Conservation (phyloP, 768 basidiomycete genomes). For the Lactifluus subvellereus region DNA sequence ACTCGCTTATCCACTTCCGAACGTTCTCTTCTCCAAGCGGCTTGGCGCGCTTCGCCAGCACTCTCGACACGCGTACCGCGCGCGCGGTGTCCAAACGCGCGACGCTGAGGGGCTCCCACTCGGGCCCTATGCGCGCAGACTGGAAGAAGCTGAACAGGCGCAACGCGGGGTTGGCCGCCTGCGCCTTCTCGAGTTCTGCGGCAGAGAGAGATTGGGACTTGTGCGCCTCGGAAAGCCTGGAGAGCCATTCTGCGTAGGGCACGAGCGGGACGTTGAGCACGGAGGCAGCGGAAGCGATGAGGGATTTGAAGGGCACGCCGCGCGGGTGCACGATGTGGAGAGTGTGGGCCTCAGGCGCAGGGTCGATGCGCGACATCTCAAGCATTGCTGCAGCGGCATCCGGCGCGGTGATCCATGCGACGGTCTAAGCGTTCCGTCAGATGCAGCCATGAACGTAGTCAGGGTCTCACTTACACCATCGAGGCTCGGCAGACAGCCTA, state of each 20-base stretch:
- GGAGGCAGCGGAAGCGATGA: conserved; percentile 23
- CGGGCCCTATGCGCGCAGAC: conserved; percentile 14
- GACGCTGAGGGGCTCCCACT: conserved; percentile 27
- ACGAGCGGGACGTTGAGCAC: conserved; percentile 26
- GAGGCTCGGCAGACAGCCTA: conserved; percentile 24
- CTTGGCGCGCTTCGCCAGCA: conserved; percentile 13
- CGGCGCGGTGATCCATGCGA: conserved; percentile 29
- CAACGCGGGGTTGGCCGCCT: conserved; percentile 21
- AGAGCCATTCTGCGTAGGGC: conserved; percentile 27
- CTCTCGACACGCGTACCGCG: conserved; percentile 19
- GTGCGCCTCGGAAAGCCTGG: conserved; percentile 19
- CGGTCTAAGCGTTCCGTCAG: conserved; percentile 10
- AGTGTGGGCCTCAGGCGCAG: conserved; percentile 8
- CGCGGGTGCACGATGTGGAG: conserved; percentile 27
- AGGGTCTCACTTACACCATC: conserved; percentile 20
- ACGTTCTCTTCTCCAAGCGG: conserved; percentile 20
- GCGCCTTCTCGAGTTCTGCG: conserved; percentile 15
- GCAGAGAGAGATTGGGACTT: conserved; percentile 10
- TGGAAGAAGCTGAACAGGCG: conserved; percentile 22
- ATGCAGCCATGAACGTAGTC: neutral
- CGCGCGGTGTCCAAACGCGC: conserved; percentile 23
- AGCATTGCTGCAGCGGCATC: conserved; percentile 27
- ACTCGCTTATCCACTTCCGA: conserved; percentile 16
- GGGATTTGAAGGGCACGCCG: conserved; percentile 24
- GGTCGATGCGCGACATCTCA: conserved; percentile 26